phyloP scores from a whole-genome alignment of 495 filamentous ascomycete genomes.

The Hamigera avellanea region DNA sequence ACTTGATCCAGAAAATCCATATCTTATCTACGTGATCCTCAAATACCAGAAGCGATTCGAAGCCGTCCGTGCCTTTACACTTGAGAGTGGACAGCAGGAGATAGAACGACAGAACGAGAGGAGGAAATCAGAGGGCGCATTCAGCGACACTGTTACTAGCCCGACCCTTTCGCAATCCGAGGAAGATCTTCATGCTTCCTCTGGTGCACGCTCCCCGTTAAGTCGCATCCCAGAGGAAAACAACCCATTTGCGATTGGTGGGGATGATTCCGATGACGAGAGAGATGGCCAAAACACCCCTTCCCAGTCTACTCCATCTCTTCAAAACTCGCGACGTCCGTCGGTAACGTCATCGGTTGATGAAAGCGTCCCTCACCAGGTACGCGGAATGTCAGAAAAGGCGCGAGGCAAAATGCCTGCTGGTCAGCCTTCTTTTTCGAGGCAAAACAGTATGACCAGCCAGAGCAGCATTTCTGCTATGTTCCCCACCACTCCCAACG shows the following conservation, averaged over 20 bases:
- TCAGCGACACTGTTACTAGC: constrained; percentile 18
- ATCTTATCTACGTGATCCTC: constrained; percentile 71
- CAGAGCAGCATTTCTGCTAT: constrained; percentile 54
- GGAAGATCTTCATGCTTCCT: constrained; percentile 61
- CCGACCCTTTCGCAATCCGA: constrained; percentile 44
- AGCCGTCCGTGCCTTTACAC: constrained; percentile 78
- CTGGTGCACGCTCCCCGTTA: constrained; percentile 47
- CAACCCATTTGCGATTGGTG: constrained; percentile 78
- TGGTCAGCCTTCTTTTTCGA: constrained; percentile 67
- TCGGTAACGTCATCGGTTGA: constrained; percentile 65
- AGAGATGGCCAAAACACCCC: constrained; percentile 55
- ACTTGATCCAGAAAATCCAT: constrained; percentile 56
- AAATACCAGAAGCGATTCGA: constrained; percentile 76
- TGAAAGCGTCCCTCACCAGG: constrained; percentile 73
- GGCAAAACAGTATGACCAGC: constrained; percentile 86
- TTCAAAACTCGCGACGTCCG: constrained; percentile 55
- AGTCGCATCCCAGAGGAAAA: constrained; percentile 73
- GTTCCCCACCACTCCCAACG: constrained; percentile 35
- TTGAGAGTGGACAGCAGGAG: constrained; percentile 92
- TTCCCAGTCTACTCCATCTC: constrained; percentile 57
- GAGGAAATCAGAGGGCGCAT: constrained; percentile 52
- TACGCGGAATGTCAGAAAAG: constrained; percentile 97
- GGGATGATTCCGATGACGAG: constrained; percentile 73
- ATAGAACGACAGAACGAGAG: constrained; percentile 69
- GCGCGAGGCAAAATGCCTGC: constrained; percentile 95